Base-by-base conservation (phyloP, 23 red algal genomes). In the Cyanidiococcus yangmingshanensis region DNA sequence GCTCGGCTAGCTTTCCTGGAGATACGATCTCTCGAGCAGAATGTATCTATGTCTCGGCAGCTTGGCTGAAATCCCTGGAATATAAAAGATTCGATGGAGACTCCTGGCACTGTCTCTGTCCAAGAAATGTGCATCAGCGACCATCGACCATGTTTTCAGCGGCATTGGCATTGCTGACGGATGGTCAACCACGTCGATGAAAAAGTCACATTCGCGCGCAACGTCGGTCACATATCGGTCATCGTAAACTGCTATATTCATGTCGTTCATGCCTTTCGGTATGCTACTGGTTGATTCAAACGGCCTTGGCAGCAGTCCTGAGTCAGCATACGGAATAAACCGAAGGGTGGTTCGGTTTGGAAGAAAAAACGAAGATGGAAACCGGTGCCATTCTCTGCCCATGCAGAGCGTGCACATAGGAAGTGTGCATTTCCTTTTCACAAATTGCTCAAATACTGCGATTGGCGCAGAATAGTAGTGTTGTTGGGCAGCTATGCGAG, bases 351-450 rank as follows among this genome's bases (percentile, higher is more conserved):
- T 50, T 0, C 58, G 54, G 27, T 41, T 41, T 30, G 92, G 92
- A 30, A 96, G 76, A 76, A 96, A 96, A 57, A 91, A 90, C 67
- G 77, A 83, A 40, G 84, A 79, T 21, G 87, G 87, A 79, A 90
- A 96, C 21, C 87, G 83, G 74, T 96, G 87, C 92, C 92, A 96
- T 58, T 96, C 83, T 16, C 84, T 82, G 1, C 84, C 92, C 1
- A 96, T 79, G 40, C 92, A 96, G 15, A 96, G 37, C 79, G 90
- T 88, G 40, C 79, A 68, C 37, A 37, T 77, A 50, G 39, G 57
- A 0, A 33, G n/a, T 21, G 68, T 34, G 29, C 38, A 68, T 41
- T 79, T 59, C 76, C 35, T 82, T 57, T 0, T 45, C 27, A 41
- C 79, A 81, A 57, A 85, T 18, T 37, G 38, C 12, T 31, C 74